phyloP scores from a whole-genome alignment of 768 basidiomycete species.

The Royoungia palumana region DNA sequence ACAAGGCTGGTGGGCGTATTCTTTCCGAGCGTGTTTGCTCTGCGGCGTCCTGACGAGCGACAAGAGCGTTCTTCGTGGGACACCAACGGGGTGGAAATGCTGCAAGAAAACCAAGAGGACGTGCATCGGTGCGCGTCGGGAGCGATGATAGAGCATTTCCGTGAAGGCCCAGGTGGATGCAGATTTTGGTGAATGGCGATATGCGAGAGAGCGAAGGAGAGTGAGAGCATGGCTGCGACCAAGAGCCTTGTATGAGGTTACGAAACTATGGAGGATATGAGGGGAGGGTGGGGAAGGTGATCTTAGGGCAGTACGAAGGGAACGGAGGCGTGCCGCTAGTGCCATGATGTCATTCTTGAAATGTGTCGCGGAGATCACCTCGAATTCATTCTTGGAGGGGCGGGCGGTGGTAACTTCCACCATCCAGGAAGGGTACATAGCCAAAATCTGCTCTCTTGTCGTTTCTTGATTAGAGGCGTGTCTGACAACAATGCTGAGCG shows the following conservation, averaged over 20 bases:
- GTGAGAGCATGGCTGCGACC: constrained; percentile 17
- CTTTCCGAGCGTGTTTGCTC: constrained; percentile 5
- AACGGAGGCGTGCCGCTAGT: constrained; percentile 22
- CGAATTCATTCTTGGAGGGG: neutral
- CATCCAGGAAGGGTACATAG: constrained; percentile 14
- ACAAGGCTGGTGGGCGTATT: neutral
- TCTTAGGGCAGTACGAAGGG: constrained; percentile 22
- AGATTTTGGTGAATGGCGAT: constrained; percentile 23
- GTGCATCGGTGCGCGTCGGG: constrained; percentile 12
- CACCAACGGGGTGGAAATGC: constrained; percentile 49
- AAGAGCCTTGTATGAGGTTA: constrained; percentile 21
- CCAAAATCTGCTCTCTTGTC: constrained; percentile 7
- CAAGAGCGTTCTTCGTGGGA: constrained; percentile 39
- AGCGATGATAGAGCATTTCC: constrained; percentile 29
- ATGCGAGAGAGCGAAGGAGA: constrained; percentile 20
- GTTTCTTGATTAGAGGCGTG: constrained; percentile 12
- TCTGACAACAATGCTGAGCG: constrained; percentile 35
- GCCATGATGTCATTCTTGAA: constrained; percentile 2
- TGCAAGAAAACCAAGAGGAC: constrained; percentile 43
- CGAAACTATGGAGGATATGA: constrained; percentile 14
- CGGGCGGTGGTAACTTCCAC: neutral
- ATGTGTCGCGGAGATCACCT: neutral
- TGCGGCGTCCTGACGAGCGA: constrained; percentile 13
- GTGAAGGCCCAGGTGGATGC: constrained; percentile 26
- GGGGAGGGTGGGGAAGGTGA: constrained; percentile 23